These are phyloP conservation scores for Symbiotaphrina buchneri DNA, from an alignment of 495 filamentous ascomycete species.

Conservation along the genomic window DNA sequence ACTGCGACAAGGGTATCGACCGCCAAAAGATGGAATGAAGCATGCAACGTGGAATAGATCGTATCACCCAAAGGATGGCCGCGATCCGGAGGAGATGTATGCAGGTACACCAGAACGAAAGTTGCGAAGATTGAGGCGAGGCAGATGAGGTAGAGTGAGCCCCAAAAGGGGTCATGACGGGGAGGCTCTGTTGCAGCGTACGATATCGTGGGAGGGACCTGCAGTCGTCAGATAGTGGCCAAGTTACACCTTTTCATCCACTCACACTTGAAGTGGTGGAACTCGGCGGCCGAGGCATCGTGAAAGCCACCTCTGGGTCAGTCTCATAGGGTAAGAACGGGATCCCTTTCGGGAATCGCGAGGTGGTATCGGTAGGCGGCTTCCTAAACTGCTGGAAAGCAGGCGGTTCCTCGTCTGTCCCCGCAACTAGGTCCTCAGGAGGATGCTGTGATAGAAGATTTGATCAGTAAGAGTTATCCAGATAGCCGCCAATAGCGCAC, in stretches of 20 bases:
- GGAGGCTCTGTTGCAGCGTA: constrained; percentile 23
- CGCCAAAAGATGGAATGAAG: constrained; percentile 72
- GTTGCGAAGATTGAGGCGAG: constrained; percentile 66
- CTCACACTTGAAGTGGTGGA: constrained; percentile 13
- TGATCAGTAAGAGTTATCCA: not conserved
- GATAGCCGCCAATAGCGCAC: not conserved
- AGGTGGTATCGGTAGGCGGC: constrained; percentile 16
- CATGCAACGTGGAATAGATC: constrained; percentile 71
- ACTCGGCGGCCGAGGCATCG: constrained; percentile 17
- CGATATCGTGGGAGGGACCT: constrained; percentile 25
- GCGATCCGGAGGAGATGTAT: constrained; percentile 45
- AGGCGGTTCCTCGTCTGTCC: constrained; percentile 54
- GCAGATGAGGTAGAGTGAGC: constrained; percentile 70
- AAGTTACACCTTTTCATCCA: not conserved
- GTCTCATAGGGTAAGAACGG: constrained; percentile 26
- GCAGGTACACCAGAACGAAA: constrained; percentile 69
- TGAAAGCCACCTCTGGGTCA: constrained; percentile 15
- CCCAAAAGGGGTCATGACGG: constrained; percentile 76
- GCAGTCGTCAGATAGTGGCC: not conserved
- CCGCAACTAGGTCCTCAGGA: constrained; percentile 31
- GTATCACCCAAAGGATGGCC: constrained; percentile 64
- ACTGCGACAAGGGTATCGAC: constrained; percentile 81
- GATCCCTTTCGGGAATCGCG: no score
- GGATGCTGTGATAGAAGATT: constrained; percentile 16
- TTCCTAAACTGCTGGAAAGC: constrained; percentile 67